Evolutionary conservation across 1,284 basidiomycete species (phyloP).

Genomic region (Apiotrichum akiyoshidainum): DNA sequence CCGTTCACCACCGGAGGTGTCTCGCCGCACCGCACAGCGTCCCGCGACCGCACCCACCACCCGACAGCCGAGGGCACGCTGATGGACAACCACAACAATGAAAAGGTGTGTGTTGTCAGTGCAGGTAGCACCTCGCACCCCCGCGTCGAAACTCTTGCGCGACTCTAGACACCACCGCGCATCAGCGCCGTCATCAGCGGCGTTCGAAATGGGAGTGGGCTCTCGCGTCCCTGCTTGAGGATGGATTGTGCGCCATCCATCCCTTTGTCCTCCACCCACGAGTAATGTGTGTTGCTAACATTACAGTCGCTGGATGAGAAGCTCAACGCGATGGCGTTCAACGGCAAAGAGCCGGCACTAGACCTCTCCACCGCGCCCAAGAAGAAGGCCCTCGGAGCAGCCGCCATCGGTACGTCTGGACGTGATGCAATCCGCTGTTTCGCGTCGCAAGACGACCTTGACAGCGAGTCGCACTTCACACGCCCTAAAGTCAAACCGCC

Average conservation of each 20-base stretch:
- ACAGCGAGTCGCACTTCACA: too few species aligned
- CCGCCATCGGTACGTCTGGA: conserved; percentile 18
- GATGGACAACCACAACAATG: background rate
- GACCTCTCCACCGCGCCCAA: conserved; percentile 3
- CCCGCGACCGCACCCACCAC: background rate
- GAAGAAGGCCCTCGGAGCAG: conserved; percentile 9
- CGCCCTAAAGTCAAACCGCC: background rate
- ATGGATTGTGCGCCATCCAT: too few species aligned
- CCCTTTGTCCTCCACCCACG: too few species aligned
- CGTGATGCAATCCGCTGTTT: too few species aligned
- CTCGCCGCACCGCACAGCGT: background rate
- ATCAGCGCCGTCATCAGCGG: too few species aligned
- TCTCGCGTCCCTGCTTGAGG: too few species aligned
- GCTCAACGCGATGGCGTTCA: background rate
- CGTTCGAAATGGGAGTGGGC: too few species aligned
- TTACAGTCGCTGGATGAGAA: background rate
- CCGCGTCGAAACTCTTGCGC: too few species aligned
- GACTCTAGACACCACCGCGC: too few species aligned
- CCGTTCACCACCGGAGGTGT: background rate
- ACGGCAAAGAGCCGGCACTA: conserved; percentile 1
- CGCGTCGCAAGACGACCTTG: too few species aligned
- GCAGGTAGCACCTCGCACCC: background rate
- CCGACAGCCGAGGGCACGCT: background rate
- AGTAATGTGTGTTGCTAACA: background rate
- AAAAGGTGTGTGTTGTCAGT: background rate